Evolutionary conservation across 192 early-diverging fungal genomes (phyloP), one percentile per base, ranked within the genome.

Genomic region (Podila epigama): DNA sequence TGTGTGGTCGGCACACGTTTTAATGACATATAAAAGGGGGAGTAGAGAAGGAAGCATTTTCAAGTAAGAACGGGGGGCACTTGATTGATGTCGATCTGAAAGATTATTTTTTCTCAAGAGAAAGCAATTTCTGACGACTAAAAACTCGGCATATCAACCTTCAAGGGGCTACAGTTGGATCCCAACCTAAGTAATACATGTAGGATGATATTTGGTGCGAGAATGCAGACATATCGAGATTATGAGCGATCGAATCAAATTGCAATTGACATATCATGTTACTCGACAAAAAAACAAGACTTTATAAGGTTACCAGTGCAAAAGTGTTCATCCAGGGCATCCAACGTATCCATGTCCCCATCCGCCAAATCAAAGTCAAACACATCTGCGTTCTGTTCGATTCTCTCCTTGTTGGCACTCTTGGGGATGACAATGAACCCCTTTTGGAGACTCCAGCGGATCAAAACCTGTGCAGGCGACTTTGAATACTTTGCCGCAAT

Each of bases 401-500:
- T 80, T n/a, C 89, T 82, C 1, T 66, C 73, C 48, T 79, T 69
- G n/a, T 82, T 50, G 5, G 80, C 52, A 57, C 82, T 87, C 67
- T 91, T 90, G 31, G 92, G 90, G 10, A 93, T 54, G 10, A 77
- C 70, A 58, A 88, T 68, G 44, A 70, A 82, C 6, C 85, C 89
- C 60, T 82, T 82, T 70, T 93, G 89, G 52, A 87, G 65, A 51
- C 73, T 69, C 89, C 89, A 90, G 34, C 83, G 73, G 52, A 91
- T 77, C 41, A 89, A 55, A 59, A 90, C 62, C 70, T 87, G 88
- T 1, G 88, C 84, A 18, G 86, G 69, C 1, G 83, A 66, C 53
- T 89, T 89, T 22, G 77, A 70, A 51, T 89, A 79, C 56, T 86
- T 86, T 5, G 65, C 39, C 4, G 85, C 86, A 31, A 92, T 73